Base-by-base conservation (phyloP, 768 basidiomycete species). In the Suillus americanus region DNA sequence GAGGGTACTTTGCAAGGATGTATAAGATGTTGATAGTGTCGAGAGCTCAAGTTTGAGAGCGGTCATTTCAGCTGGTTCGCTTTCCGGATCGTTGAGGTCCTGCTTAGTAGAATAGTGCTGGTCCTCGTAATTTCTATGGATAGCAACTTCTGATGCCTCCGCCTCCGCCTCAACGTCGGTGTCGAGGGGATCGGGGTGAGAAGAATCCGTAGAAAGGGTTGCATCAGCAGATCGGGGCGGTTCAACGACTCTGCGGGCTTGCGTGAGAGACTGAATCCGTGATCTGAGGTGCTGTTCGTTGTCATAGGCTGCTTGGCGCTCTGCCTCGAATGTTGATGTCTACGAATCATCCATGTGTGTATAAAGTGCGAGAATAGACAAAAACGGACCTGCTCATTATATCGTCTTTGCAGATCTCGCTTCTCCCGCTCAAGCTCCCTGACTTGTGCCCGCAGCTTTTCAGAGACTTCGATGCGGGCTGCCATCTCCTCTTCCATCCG, bases 221-320 rank as follows among this genome's bases (percentile, higher is more conserved):
- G 53, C 30, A 46, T 75, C 74, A 43, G 72, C 68, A 40, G 79
- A 67, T 48, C 78, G 69, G 20, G 75, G 69, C 8, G 70, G 72
- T 63, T 85, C 82, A 10, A 77, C 74, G 60, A 85, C 83, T 72
- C 84, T 90, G 65, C 88, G 85, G 51, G 85, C 82, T 66, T 92
- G 86, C 8, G 85, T 80, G 45, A 95, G 85, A 9, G 90, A 91
- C 72, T 91, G 89, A 60, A 96, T 94, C 65, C 93, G 91, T 53
- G 91, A 91, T 77, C 94, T 95, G 68, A 95, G 88, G 75, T 95
- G 94, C 73, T 95, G 91, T 71, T 97, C 94, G 71, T 93, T 94
- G 77, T 96, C 94, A 72, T 94, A 94, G 76, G 95, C 92, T 18
- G 93, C 85, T 74, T 95, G 93, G 40, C 95, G 89, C 77, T 97